These are phyloP conservation scores for Aspergillus nidulans DNA, from an alignment of 495 filamentous ascomycete genomes.

Conservation along the genomic window DNA sequence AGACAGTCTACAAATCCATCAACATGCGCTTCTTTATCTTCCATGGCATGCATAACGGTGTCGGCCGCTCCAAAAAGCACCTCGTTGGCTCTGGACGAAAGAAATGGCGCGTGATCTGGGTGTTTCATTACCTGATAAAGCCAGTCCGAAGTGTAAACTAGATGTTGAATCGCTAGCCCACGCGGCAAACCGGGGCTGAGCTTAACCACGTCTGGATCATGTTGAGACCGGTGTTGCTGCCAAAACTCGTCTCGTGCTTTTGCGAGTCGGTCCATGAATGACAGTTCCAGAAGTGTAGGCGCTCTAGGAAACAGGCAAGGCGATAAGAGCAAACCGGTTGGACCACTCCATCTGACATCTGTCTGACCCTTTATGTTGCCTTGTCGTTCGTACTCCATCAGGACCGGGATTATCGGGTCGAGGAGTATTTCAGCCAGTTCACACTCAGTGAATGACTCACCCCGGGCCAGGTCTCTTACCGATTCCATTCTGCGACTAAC, in stretches of 20 bases:
- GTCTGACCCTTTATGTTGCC: not conserved
- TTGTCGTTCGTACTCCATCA: not conserved
- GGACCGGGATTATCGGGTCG: not conserved
- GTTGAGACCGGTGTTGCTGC: not conserved
- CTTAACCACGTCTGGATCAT: not conserved
- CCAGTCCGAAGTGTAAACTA: not conserved
- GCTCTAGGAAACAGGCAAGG: not conserved
- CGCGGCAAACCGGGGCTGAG: not conserved
- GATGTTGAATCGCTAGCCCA: not conserved
- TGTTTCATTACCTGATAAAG: not conserved
- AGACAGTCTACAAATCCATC: too few species aligned
- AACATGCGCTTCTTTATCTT: too few species aligned
- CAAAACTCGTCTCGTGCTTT: not conserved
- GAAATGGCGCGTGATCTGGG: not conserved
- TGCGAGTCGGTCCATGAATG: not conserved
- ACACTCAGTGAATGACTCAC: too few species aligned
- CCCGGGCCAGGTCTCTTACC: too few species aligned
- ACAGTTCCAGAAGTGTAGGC: not conserved
- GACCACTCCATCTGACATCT: not conserved
- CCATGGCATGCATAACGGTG: not conserved
- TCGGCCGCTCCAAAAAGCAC: not conserved
- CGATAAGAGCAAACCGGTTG: not conserved
- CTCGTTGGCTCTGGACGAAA: not conserved
- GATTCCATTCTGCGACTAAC: too few species aligned
- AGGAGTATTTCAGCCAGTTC: not conserved